Percentiles rank a stretch among this genome's conserved stretches.
These are phyloP conservation scores for Ceratocystis variospora DNA, from an alignment of 2,329 filamentous ascomycete genomes.

Conservation along the genomic window DNA sequence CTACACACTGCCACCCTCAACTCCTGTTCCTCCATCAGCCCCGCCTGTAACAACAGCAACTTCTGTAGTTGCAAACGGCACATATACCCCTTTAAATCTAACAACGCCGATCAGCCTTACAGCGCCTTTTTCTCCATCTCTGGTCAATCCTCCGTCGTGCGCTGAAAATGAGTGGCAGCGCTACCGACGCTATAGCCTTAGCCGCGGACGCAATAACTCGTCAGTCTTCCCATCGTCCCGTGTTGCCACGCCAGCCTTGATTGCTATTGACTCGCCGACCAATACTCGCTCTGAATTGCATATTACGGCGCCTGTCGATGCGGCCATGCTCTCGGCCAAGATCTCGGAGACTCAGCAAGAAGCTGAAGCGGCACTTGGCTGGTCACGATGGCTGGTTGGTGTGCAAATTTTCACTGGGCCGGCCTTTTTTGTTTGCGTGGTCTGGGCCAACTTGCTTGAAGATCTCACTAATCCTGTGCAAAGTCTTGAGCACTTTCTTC, in stretches of 20 bases:
- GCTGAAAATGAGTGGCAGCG: constrained; percentile 40
- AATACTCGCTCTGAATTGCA: constrained; percentile 17
- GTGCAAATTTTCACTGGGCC: constrained; percentile 80
- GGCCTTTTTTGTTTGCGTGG: constrained; percentile 61
- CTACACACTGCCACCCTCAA: constrained; percentile 5
- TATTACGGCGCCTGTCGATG: constrained; percentile 5
- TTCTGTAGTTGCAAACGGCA: not conserved
- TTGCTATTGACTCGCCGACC: constrained; percentile 22
- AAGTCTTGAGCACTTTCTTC: constrained; percentile 41
- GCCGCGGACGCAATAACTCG: constrained; percentile 22
- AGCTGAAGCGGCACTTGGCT: constrained; percentile 39
- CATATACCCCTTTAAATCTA: not conserved
- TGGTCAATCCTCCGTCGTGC: not conserved
- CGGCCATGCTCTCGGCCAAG: constrained; percentile 10
- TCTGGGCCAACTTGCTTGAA: constrained; percentile 55
- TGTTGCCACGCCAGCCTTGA: constrained; percentile 25
- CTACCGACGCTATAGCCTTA: constrained; percentile 37
- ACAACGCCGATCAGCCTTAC: not conserved
- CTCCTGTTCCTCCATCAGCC: not conserved
- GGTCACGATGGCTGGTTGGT: constrained; percentile 84
- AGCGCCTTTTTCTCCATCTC: constrained; percentile 27
- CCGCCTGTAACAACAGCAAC: not conserved
- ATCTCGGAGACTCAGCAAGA: constrained; percentile 12
- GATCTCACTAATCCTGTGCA: constrained; percentile 40
- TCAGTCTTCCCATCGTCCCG: constrained; percentile 22